Evolutionary conservation across 225 moss, liverwort and hornwort species (phyloP).

Genomic region (Bryum argenteum): DNA sequence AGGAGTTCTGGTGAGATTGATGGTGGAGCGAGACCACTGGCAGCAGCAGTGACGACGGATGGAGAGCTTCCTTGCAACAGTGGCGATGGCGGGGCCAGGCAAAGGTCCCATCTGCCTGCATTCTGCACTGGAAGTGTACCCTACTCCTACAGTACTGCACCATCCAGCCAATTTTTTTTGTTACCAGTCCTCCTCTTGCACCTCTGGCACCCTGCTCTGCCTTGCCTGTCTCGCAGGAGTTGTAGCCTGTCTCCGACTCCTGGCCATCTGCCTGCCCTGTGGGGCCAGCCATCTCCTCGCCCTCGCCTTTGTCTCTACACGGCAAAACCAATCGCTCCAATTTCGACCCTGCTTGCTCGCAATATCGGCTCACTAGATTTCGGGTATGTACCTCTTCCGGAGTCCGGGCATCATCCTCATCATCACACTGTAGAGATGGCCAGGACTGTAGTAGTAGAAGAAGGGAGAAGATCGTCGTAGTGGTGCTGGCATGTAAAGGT

Average conservation of each 20-base stretch:
- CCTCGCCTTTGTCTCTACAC: conserved; percentile 11
- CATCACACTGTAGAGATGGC: conserved; percentile 45
- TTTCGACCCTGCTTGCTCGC: conserved; percentile 20
- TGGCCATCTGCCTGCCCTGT: background rate
- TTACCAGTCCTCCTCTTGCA: no score
- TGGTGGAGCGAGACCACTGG: conserved; percentile 34
- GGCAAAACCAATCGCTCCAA: background rate
- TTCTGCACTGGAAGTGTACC: background rate
- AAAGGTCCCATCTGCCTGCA: background rate
- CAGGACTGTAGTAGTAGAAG: conserved; percentile 20
- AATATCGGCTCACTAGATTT: conserved; percentile 43
- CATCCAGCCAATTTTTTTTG: background rate
- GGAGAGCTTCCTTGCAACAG: conserved; percentile 27
- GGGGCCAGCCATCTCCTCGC: background rate
- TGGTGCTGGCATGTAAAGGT: conserved; percentile 38
- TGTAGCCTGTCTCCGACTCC: background rate
- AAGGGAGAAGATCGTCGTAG: background rate
- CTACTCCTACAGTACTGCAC: background rate
- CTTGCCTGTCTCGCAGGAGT: no score
- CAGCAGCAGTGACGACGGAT: background rate
- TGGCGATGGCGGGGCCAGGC: conserved; percentile 24
- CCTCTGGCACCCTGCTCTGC: no score
- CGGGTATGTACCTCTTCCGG: conserved; percentile 35
- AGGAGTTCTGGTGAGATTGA: conserved; percentile 1
- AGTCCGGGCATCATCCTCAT: conserved; percentile 53